A percentile compares a stretch with the other conserved stretches of the same genome.
These are phyloP conservation scores for Rutstroemia sp. DNA, from an alignment of 2,329 filamentous ascomycete genomes.

Conservation along the genomic window DNA sequence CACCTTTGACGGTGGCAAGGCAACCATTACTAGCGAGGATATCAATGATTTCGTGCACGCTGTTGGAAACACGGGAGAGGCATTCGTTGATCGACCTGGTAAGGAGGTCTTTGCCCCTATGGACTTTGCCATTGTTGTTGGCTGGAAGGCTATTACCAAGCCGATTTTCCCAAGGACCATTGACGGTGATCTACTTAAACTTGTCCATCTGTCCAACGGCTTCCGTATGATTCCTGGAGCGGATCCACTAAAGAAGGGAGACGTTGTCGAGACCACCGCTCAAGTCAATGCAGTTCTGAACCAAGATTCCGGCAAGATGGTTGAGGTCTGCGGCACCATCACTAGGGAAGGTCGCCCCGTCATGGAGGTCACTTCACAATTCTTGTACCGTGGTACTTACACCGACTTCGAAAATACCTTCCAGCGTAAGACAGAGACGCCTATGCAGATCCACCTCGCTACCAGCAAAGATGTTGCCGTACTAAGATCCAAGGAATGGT, in stretches of 20 bases:
- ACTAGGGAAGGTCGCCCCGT: slow-evolving; percentile 74
- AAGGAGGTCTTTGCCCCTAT: slow-evolving; percentile 94
- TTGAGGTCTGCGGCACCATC: slow-evolving; percentile 98
- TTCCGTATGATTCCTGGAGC: slow-evolving; percentile 98
- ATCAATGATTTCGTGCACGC: slow-evolving; percentile 99
- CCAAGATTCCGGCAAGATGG: slow-evolving; percentile 98
- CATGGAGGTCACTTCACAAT: slow-evolving; percentile 98
- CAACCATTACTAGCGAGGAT: slow-evolving; percentile 80
- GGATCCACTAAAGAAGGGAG: slow-evolving; percentile 89
- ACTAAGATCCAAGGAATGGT: slow-evolving; percentile 96
- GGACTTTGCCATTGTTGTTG: slow-evolving; percentile 98
- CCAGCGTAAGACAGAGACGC: slow-evolving; percentile 93
- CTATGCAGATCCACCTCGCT: slow-evolving; percentile 83
- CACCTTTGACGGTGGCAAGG: slow-evolving; percentile 82
- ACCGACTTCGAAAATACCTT: slow-evolving; percentile 97
- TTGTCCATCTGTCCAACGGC: slow-evolving; percentile 93
- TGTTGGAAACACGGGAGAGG: slow-evolving; percentile 94
- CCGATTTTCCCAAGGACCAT: slow-evolving; percentile 97
- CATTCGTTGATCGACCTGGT: slow-evolving; percentile 90
- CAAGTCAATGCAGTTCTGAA: slow-evolving; percentile 98
- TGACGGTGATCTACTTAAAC: slow-evolving; percentile 89
- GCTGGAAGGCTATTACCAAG: slow-evolving; percentile 99
- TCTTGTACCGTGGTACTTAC: slow-evolving; percentile 90
- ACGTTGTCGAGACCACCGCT: slow-evolving; percentile 84
- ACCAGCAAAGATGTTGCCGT: slow-evolving; percentile 90